phyloP scores from a whole-genome alignment of 225 moss, liverwort and hornwort genomes.

The Marchantia paleacea region DNA sequence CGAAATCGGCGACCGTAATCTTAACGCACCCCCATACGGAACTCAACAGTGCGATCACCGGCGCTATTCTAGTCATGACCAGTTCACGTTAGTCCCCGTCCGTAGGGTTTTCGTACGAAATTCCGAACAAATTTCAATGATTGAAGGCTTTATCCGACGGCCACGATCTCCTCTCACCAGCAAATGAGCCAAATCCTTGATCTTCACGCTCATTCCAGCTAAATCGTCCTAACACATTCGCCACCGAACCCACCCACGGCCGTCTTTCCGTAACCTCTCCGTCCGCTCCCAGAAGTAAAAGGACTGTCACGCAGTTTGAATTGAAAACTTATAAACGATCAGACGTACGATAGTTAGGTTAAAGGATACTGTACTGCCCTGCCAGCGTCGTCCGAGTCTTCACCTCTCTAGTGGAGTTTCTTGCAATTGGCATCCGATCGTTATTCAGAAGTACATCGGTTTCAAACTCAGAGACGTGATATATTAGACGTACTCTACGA shows the following conservation, averaged over 20 bases:
- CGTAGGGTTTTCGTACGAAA: conserved; percentile 17
- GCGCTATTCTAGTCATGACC: conserved; percentile 13
- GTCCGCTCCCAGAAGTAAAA: background rate
- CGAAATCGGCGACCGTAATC: background rate
- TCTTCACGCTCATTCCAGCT: background rate
- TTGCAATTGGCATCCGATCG: background rate
- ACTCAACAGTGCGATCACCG: background rate
- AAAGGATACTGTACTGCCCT: background rate
- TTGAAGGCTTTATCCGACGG: background rate
- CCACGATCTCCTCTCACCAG: no score
- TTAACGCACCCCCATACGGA: background rate
- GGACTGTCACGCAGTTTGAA: conserved; percentile 11
- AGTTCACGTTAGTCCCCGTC: background rate
- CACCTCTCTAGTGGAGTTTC: background rate
- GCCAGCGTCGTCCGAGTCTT: background rate
- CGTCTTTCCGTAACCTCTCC: background rate
- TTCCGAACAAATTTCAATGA: background rate
- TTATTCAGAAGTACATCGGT: background rate
- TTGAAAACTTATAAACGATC: background rate
- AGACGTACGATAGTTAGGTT: conserved; percentile 15
- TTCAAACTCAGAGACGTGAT: background rate
- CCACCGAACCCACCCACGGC: background rate
- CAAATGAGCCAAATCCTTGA: background rate
- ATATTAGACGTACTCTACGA: background rate
- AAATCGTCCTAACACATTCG: background rate